Percentiles rank a stretch among this genome's conserved stretches.
These are phyloP conservation scores for Podaxis carcinomalis DNA, from an alignment of 768 basidiomycete genomes.

Conservation along the genomic window DNA sequence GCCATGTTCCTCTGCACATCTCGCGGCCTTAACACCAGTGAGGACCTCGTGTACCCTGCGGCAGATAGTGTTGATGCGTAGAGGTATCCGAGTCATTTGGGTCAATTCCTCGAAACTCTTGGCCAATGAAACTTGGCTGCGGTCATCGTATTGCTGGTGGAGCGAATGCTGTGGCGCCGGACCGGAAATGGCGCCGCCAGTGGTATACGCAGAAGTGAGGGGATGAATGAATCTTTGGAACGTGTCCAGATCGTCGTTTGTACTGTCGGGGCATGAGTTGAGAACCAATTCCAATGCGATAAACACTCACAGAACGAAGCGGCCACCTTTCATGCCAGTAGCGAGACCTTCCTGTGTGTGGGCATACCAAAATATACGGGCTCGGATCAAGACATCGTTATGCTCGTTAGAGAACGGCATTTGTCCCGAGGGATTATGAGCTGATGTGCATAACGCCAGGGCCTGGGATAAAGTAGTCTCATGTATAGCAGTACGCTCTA, in stretches of 20 bases:
- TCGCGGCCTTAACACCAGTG: conserved; percentile 74
- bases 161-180: conserved; percentile 30
- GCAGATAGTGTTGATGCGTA: conserved; percentile 74
- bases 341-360: conserved; percentile 82
- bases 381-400: conserved; percentile 62
- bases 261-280: conserved; percentile 31
- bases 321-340: conserved; percentile 80
- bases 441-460: conserved; percentile 64
- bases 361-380: conserved; percentile 87
- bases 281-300: background rate
- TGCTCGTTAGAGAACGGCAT: conserved; percentile 42
- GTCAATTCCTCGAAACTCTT: conserved; percentile 1
- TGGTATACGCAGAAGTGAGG: conserved; percentile 21
- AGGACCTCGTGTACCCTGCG: conserved; percentile 73
- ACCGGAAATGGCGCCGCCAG: conserved; percentile 18
- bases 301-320: conserved; percentile 65
- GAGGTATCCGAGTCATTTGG: conserved; percentile 38
- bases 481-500: conserved; percentile 62
- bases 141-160: conserved; percentile 10
- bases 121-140: background rate
- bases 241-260: conserved; percentile 68
- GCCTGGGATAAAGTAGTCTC: conserved; percentile 83
- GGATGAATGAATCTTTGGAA: conserved; percentile 63
- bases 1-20: conserved; percentile 44
- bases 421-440: conserved; percentile 24